Evolutionary conservation across 768 basidiomycete species (phyloP), one percentile per base, ranked within the genome.

Genomic region (Leccinum aurantiacum): DNA sequence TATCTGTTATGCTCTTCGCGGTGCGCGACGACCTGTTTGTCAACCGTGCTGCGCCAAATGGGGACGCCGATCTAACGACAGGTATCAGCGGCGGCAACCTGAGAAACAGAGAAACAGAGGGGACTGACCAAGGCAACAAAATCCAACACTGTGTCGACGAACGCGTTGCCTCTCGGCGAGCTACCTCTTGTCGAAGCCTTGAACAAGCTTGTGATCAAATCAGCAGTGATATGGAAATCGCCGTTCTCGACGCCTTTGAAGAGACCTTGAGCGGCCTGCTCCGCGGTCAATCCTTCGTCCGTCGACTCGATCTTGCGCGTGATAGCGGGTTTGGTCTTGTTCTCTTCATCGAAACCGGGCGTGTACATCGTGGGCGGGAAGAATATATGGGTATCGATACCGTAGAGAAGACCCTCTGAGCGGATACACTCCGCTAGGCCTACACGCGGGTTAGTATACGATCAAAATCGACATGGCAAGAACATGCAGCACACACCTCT

Each of bases 381-480:
- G 75, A 86, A 93, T 48, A 91, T 84, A 63, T 95, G 92, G 6
- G 93, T 83, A 54, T 80, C 78, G 68, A 93, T 90, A 53, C 81
- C 83, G 70, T 95, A 93, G 7, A 95, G 77, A 62, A 86, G 76
- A 53, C 93, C 77, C 68, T 96, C 95, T 25, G 85, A 88, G 8
- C 89, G 87, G 14, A 97, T 79, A 0, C 88, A 82, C 60, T 97
- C 95, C 14, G 91, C 91, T 0, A 97, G 83, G 14, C 89, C 93
- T 94, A 9, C 7, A 22, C 5, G 10, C 7, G 29, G 15, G 3
- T 1, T 33, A 0, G 25, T 11, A 17, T 27, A 57, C 35, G 49
- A 19, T 6, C 25, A 7, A 3, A 9, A 17, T 19, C 8, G 15
- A 56, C 24, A 9, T 8, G 3, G 13, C 3, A 22, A 25, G 9